phyloP scores from a whole-genome alignment of 1,284 basidiomycete genomes.

The Ceratobasidium theobromae region DNA sequence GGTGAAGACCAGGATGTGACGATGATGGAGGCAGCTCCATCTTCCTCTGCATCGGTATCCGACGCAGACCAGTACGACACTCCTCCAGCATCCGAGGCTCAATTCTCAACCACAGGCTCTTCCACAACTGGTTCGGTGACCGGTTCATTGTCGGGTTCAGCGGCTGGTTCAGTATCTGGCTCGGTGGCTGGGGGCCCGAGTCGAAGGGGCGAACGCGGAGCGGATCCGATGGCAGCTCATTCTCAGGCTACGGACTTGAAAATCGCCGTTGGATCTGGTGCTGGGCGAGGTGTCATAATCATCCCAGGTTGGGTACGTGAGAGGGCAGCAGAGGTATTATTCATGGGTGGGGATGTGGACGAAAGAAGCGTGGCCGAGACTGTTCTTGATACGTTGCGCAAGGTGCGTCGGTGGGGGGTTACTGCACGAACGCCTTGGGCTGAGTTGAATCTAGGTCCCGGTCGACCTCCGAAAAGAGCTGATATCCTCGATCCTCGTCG shows the following conservation, averaged over 20 bases:
- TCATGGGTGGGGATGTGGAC: constrained; percentile 86
- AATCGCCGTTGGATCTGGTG: constrained; percentile 48
- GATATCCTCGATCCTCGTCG: constrained; percentile 77
- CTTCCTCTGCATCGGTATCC: constrained; percentile 2
- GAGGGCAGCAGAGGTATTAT: constrained; percentile 85
- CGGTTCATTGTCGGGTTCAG: not conserved
- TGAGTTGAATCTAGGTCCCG: constrained; percentile 60
- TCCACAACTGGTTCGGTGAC: not conserved
- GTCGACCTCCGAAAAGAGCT: constrained; percentile 84
- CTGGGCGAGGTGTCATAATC: constrained; percentile 61
- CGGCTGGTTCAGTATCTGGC: constrained; percentile 5
- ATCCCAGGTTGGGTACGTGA: constrained; percentile 96
- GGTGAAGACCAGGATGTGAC: constrained; percentile 28
- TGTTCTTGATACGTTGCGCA: constrained; percentile 73
- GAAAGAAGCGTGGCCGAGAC: constrained; percentile 79
- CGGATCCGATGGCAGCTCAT: constrained; percentile 38
- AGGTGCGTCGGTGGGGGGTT: constrained; percentile 50
- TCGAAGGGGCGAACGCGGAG: not conserved
- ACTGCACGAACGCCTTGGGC: not conserved
- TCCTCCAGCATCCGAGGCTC: constrained; percentile 4
- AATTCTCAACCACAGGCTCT: not conserved
- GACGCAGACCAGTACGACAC: constrained; percentile 18
- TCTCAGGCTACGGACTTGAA: constrained; percentile 42
- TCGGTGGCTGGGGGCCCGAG: no score
- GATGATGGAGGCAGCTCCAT: constrained; percentile 31